These are phyloP conservation scores for Sechiopsis laciniata DNA, from an alignment of 306 rosid species.

Conservation along the genomic window DNA sequence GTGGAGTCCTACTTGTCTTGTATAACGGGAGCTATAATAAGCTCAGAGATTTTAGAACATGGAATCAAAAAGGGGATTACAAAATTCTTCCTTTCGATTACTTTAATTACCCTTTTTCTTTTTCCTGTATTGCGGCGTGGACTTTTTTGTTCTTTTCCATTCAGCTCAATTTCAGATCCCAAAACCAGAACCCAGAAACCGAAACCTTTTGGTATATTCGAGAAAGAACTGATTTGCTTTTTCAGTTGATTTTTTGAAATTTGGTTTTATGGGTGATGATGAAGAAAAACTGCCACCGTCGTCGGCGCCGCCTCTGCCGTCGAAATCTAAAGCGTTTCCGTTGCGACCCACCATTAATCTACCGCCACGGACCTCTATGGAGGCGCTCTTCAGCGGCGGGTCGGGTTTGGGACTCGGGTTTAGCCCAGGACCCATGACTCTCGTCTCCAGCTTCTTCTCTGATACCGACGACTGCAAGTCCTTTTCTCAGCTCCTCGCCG, in stretches of 20 bases:
- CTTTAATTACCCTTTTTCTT: constrained; percentile 8
- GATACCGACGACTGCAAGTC: constrained; percentile 60
- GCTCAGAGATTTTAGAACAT: background rate
- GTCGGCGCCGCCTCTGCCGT: constrained; percentile 28
- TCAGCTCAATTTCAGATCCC: constrained; percentile 47
- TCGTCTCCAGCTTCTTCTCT: constrained; percentile 51
- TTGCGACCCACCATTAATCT: constrained; percentile 44
- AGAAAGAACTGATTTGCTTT: background rate
- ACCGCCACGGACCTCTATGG: constrained; percentile 59
- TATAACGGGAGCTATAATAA: background rate
- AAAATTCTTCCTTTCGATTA: background rate
- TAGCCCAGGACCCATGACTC: constrained; percentile 87
- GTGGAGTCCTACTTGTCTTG: background rate
- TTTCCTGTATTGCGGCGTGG: constrained; percentile 39
- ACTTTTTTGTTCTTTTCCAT: constrained; percentile 33
- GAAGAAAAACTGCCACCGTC: constrained; percentile 25
- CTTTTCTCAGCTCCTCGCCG: constrained; percentile 78
- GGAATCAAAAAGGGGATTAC: constrained; percentile 1
- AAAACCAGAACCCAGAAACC: background rate
- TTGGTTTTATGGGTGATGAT: constrained; percentile 42
- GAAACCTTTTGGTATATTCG: constrained; percentile 1
- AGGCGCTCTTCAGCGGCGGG: constrained; percentile 40
- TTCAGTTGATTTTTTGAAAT: background rate
- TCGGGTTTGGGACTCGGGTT: constrained; percentile 34
- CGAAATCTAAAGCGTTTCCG: constrained; percentile 17